Percentiles rank a stretch among this genome's conserved stretches.
phyloP scores from a whole-genome alignment of 2,329 filamentous ascomycete species.

The Phialemonium atrogriseum region DNA sequence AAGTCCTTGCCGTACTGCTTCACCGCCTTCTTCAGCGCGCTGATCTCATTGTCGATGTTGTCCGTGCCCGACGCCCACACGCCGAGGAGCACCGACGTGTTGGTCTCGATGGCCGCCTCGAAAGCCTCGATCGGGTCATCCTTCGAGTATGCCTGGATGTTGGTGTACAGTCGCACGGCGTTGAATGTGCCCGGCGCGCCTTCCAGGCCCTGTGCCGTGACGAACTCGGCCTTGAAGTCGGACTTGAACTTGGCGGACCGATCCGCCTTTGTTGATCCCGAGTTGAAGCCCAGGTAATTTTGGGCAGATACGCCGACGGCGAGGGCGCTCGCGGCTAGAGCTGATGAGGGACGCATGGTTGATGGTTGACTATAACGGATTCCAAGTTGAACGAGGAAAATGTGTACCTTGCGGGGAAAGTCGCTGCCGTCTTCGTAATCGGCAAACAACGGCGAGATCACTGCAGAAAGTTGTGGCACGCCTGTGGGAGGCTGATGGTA shows the following conservation, averaged over 20 bases:
- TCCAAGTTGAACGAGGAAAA: too few species aligned
- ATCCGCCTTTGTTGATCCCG: slow-evolving; percentile 36
- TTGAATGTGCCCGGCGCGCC: slow-evolving; percentile 47
- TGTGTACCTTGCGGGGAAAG: too few species aligned
- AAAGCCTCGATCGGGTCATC: slow-evolving; percentile 74
- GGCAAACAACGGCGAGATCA: too few species aligned
- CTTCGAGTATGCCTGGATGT: slow-evolving; percentile 56
- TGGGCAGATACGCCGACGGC: slow-evolving; percentile 30
- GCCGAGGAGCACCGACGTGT: slow-evolving; percentile 54
- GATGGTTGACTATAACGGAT: neutral
- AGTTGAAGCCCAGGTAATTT: slow-evolving; percentile 49
- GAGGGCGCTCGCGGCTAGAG: slow-evolving; percentile 29
- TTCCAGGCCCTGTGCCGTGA: slow-evolving; percentile 28
- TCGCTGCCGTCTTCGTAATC: too few species aligned
- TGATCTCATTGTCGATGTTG: slow-evolving; percentile 52
- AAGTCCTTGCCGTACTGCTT: slow-evolving; percentile 40
- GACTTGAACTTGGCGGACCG: slow-evolving; percentile 42
- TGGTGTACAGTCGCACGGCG: slow-evolving; percentile 58
- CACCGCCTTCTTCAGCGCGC: slow-evolving; percentile 49
- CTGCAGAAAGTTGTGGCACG: too few species aligned
- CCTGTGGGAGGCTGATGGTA: too few species aligned
- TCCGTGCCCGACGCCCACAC: slow-evolving; percentile 51
- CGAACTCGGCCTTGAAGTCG: slow-evolving; percentile 40
- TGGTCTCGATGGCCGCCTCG: slow-evolving; percentile 57
- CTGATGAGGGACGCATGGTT: slow-evolving; percentile 33